A percentile compares a stretch with the other conserved stretches of the same genome.
Conservation (phyloP, 2,329 filamentous ascomycete genomes). For the Pseudogymnoascus sp. region DNA sequence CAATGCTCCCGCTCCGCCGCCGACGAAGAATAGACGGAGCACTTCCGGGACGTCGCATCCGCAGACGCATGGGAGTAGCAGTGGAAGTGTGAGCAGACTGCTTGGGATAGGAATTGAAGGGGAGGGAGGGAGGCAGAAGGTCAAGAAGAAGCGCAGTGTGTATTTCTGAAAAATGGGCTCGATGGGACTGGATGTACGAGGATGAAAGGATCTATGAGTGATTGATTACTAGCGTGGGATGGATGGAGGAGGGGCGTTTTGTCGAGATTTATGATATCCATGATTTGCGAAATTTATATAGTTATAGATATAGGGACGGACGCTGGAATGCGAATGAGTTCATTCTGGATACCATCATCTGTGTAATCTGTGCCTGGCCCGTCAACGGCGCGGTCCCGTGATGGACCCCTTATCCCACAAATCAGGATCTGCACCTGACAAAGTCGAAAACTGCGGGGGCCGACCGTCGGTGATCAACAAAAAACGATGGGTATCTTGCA, state of each 20-base stretch:
- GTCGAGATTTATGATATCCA: constrained; percentile 8
- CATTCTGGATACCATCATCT: not conserved
- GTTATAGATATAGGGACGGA: not conserved
- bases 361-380: not conserved
- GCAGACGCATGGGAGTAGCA: not conserved
- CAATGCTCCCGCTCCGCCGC: not conserved
- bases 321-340: not conserved
- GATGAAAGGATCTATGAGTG: not conserved
- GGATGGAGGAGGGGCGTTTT: not conserved
- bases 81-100: not conserved
- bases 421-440: not conserved
- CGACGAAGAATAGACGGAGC: not conserved
- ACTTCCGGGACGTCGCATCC: not conserved
- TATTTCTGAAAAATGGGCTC: not conserved
- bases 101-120: constrained; percentile 1
- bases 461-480: not conserved
- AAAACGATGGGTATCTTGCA: not conserved
- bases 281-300: not conserved
- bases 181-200: not conserved
- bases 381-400: constrained; percentile 1
- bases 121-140: constrained; percentile 2
- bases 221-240: not conserved
- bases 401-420: not conserved
- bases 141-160: constrained; percentile 12
- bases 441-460: constrained; percentile 1